Conservation (phyloP, 2,329 filamentous ascomycete genomes). For the Phialemoniopsis sp. region DNA sequence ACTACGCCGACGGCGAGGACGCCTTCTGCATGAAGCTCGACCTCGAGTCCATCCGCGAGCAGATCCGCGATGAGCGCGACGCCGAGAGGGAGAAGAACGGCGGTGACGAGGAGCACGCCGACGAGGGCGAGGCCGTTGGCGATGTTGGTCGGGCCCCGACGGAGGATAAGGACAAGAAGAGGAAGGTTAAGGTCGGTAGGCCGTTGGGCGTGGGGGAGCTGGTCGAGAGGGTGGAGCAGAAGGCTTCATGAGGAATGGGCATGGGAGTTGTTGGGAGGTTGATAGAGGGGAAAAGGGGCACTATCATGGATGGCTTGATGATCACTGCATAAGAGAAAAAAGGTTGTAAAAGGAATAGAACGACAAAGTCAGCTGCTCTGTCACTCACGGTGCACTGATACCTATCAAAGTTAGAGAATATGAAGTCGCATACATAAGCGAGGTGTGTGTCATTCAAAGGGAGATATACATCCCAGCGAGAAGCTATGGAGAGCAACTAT, state of each 20-base stretch:
- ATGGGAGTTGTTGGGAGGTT: too few relatives aligned
- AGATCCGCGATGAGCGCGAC: slow-evolving; percentile 37
- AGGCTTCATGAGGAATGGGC: slow-evolving; percentile 26
- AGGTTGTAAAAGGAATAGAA: too few relatives aligned
- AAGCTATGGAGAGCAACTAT: too few relatives aligned
- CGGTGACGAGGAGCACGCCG: slow-evolving; percentile 27
- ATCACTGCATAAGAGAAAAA: too few relatives aligned
- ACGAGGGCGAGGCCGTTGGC: slow-evolving; percentile 70
- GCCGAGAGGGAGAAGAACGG: slow-evolving; percentile 29
- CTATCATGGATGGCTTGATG: too few relatives aligned
- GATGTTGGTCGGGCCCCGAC: slow-evolving; percentile 51
- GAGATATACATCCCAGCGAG: too few relatives aligned
- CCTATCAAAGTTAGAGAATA: too few relatives aligned
- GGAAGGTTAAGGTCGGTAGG: slow-evolving; percentile 82
- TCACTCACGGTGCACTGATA: too few relatives aligned
- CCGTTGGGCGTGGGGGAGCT: slow-evolving; percentile 73
- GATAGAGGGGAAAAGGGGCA: too few relatives aligned
- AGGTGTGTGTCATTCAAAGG: too few relatives aligned
- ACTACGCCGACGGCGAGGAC: slow-evolving; percentile 97
- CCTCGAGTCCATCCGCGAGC: slow-evolving; percentile 56
- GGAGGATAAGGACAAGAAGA: slow-evolving; percentile 54
- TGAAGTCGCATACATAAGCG: too few relatives aligned
- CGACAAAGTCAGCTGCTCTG: too few relatives aligned
- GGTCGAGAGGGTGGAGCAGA: slow-evolving; percentile 66
- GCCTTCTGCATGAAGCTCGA: slow-evolving; percentile 93